Evolutionary conservation across 768 basidiomycete genomes (phyloP).

Genomic region (Podaxis sp.): DNA sequence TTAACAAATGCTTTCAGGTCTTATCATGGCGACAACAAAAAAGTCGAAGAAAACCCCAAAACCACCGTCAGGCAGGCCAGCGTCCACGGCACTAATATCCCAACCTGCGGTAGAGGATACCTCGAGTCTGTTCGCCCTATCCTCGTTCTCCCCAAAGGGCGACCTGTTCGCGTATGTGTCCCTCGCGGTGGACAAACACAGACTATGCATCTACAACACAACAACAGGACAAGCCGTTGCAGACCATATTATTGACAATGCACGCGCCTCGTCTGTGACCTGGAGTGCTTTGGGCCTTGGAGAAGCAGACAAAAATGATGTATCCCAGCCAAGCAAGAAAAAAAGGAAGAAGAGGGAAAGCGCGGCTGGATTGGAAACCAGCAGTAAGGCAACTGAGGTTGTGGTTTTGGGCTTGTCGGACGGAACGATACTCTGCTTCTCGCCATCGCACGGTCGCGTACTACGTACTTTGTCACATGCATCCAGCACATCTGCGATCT

Average conservation of each 20-base stretch:
- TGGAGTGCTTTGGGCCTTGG: conserved; percentile 46
- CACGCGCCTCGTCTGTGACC: conserved; percentile 51
- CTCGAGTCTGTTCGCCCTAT: conserved; percentile 41
- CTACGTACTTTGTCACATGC: conserved; percentile 56
- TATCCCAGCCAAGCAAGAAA: conserved; percentile 47
- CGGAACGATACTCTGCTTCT: conserved; percentile 60
- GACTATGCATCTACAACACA: conserved; percentile 64
- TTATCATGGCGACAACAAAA: conserved; percentile 41
- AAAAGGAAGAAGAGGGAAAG: conserved; percentile 50
- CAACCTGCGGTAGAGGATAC: conserved; percentile 54
- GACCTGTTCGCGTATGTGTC: conserved; percentile 60
- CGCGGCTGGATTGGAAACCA: conserved; percentile 24
- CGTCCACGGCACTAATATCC: conserved; percentile 54
- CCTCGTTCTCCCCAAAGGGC: conserved; percentile 59
- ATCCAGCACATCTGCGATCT: conserved; percentile 51
- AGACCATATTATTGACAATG: conserved; percentile 56
- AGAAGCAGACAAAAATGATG: conserved; percentile 20
- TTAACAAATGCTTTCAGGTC: conserved; percentile 6
- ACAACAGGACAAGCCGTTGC: conserved; percentile 52
- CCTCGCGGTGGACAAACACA: conserved; percentile 70
- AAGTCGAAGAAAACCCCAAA: conserved; percentile 60
- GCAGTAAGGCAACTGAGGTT: conserved; percentile 35
- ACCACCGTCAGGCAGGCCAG: conserved; percentile 49
- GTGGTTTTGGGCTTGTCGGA: conserved; percentile 61
- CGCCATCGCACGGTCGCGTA: conserved; percentile 57